Conservation (phyloP, 176 grass and related monocot genomes). For the Rhynchospora pubera region DNA sequence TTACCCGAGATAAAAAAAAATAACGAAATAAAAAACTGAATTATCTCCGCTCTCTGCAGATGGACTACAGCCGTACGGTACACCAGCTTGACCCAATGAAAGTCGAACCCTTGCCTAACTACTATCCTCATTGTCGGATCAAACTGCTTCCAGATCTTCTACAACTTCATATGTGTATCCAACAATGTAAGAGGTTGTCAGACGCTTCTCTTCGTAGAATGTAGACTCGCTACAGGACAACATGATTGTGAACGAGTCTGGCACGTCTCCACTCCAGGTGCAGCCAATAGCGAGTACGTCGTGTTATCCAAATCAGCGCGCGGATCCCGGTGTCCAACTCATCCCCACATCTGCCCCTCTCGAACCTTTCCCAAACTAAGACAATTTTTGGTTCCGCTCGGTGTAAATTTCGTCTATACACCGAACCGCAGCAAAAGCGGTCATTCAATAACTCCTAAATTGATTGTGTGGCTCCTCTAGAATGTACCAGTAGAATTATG, state of each 20-base stretch:
- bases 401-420: background rate
- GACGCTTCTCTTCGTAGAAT: background rate
- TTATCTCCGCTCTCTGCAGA: background rate
- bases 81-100: background rate
- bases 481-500: background rate
- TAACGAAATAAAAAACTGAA: background rate
- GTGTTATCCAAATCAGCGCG: conserved; percentile 14
- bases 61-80: background rate
- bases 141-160: background rate
- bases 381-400: background rate
- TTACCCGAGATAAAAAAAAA: background rate
- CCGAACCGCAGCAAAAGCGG: background rate
- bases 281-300: background rate
- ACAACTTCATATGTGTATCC: rapidly evolving
- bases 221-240: background rate
- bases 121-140: background rate
- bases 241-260: background rate
- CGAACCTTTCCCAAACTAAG: conserved; percentile 23
- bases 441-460: background rate
- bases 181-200: background rate
- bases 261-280: background rate
- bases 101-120: background rate
- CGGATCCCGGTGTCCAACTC: conserved; percentile 25
- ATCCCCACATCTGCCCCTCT: background rate
- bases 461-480: background rate